Percentiles rank a stretch among this genome's conserved stretches.
Conservation (phyloP, 345 rosid genomes). For the Euphorbia tirucalli region DNA sequence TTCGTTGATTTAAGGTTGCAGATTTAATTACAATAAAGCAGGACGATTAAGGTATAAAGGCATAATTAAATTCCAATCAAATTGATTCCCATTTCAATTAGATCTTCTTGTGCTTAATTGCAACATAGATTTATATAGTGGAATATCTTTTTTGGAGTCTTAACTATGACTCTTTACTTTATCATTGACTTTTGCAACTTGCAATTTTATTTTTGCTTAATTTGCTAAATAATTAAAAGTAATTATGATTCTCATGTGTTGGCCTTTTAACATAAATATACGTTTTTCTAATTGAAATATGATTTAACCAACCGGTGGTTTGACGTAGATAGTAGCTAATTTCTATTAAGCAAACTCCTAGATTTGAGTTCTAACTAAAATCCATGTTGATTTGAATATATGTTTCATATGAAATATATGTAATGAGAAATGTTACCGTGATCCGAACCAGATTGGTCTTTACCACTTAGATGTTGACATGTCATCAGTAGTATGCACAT, state of each 20-base stretch:
- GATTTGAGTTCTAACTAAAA: too few species aligned
- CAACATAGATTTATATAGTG: constrained; percentile 1
- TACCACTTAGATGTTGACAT: too few species aligned
- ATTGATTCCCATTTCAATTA: constrained; percentile 13
- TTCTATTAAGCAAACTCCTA: too few species aligned
- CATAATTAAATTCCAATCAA: constrained; percentile 13
- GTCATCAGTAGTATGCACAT: too few species aligned
- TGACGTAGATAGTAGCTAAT: too few species aligned
- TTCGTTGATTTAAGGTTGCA: neutral
- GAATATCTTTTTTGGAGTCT: constrained; percentile 3
- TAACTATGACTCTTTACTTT: constrained; percentile 4
- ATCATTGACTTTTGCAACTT: constrained; percentile 26
- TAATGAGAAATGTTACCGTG: too few species aligned
- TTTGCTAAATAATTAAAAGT: neutral
- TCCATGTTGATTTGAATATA: too few species aligned
- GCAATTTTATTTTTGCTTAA: constrained; percentile 7
- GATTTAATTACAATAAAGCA: neutral
- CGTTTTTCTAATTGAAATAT: too few species aligned
- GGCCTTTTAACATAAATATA: too few species aligned
- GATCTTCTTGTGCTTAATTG: constrained; percentile 3
- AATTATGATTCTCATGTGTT: neutral
- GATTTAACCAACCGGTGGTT: too few species aligned
- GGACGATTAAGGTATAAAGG: constrained; percentile 16
- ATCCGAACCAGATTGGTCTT: too few species aligned
- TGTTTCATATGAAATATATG: too few species aligned